Conservation (phyloP, 2,329 filamentous ascomycete genomes). For the Albophoma yamanashiensis region DNA sequence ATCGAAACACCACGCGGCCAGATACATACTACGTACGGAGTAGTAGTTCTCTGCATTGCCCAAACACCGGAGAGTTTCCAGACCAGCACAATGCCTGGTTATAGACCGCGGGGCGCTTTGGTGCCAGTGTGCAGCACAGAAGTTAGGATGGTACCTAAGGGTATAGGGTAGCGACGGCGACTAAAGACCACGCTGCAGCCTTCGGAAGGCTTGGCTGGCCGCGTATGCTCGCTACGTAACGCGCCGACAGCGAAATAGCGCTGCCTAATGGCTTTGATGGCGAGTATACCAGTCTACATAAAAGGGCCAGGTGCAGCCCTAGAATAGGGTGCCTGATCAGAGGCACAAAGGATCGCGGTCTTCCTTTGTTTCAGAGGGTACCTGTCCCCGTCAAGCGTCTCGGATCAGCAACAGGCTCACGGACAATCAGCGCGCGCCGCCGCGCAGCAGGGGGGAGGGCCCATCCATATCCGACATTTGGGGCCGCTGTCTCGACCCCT, state of each 20-base stretch:
- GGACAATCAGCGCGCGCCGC: background rate
- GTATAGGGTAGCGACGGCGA: background rate
- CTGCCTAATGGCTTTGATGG: background rate
- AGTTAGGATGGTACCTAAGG: too few relatives aligned
- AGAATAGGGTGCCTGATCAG: background rate
- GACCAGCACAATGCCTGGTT: background rate
- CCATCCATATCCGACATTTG: background rate
- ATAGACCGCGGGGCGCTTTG: background rate
- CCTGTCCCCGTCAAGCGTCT: background rate
- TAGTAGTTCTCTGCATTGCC: background rate
- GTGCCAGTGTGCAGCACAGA: background rate
- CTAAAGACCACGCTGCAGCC: background rate
- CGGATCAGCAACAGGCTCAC: background rate
- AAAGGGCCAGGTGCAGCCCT: background rate
- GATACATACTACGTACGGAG: too few relatives aligned
- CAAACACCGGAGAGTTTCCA: background rate
- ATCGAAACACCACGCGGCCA: background rate
- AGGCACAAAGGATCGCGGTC: background rate
- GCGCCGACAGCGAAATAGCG: background rate
- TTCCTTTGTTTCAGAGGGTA: background rate
- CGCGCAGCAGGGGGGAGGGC: background rate
- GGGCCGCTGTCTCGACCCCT: background rate
- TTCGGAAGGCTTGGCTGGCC: background rate
- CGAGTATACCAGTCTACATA: background rate
- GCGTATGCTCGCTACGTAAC: constrained; percentile 2